Conservation (phyloP, 202 grass and related monocot species). For the Zizania palustris region DNA sequence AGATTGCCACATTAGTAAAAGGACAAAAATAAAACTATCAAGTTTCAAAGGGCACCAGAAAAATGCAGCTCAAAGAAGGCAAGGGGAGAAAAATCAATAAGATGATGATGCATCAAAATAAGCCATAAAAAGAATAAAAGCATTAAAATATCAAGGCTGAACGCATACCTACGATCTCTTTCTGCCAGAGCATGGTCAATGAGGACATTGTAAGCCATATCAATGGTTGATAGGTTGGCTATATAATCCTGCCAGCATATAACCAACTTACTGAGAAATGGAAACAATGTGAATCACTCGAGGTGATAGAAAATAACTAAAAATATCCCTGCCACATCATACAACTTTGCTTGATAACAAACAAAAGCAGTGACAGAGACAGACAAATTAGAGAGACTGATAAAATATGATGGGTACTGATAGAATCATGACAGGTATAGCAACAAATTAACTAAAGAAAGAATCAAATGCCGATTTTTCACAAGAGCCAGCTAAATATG, state of each 20-base stretch:
- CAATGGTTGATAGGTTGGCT: slow-evolving; percentile 77
- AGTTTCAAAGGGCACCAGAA: no score
- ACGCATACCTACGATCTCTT: slow-evolving; percentile 91
- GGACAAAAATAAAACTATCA: slow-evolving; percentile 12
- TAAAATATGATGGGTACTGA: background rate
- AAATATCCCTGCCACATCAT: slow-evolving; percentile 6
- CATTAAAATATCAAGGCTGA: slow-evolving; percentile 30
- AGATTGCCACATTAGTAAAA: slow-evolving; percentile 55
- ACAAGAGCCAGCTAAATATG: background rate
- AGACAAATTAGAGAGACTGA: slow-evolving; percentile 18
- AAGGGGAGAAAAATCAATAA: no score
- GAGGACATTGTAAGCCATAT: slow-evolving; percentile 94
- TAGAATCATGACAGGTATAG: slow-evolving; percentile 2
- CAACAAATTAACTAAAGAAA: background rate
- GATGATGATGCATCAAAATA: background rate
- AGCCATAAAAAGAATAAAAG: background rate
- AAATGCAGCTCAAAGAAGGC: no score
- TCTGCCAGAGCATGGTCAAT: slow-evolving; percentile 95
- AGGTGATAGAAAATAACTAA: background rate
- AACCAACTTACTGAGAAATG: slow-evolving; percentile 41
- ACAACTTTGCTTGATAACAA: slow-evolving; percentile 19
- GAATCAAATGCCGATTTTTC: background rate
- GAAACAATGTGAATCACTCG: slow-evolving; percentile 8
- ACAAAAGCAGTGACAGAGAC: background rate
- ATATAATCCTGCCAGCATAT: slow-evolving; percentile 88